These are phyloP conservation scores for Lactarius quietus DNA, from an alignment of 768 basidiomycete genomes.

Conservation along the genomic window DNA sequence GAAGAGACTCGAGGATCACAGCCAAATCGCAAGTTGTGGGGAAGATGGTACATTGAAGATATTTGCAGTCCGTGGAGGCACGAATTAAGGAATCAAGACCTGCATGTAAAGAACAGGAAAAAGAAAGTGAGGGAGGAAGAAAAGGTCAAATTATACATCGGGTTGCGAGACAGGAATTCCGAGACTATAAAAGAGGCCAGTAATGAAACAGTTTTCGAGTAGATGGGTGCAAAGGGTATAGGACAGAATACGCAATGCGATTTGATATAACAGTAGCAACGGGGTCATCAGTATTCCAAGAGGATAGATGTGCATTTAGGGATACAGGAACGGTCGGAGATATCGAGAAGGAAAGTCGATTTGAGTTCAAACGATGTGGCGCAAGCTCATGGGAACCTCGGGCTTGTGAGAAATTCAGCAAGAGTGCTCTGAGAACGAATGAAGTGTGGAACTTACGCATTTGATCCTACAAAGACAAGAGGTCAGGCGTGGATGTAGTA, in stretches of 20 bases:
- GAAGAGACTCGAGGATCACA: constrained; percentile 29
- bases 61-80: constrained; percentile 29
- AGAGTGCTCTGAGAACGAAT: not conserved
- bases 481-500: constrained; percentile 9
- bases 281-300: constrained; percentile 21
- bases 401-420: constrained; percentile 49
- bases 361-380: constrained; percentile 73
- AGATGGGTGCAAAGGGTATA: constrained; percentile 64
- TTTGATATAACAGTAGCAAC: constrained; percentile 48
- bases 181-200: constrained; percentile 37
- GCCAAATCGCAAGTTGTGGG: constrained; percentile 78
- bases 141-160: constrained; percentile 57
- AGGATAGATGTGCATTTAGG: constrained; percentile 53
- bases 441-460: constrained; percentile 59
- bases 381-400: constrained; percentile 87
- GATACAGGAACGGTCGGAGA: constrained; percentile 70
- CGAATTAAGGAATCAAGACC: constrained; percentile 29
- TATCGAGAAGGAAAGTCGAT: constrained; percentile 33
- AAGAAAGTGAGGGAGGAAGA: constrained; percentile 40
- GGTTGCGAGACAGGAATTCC: constrained; percentile 44
- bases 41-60: constrained; percentile 91
- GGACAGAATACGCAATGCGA: constrained; percentile 48
- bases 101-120: constrained; percentile 23
- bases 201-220: constrained; percentile 64
- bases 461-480: constrained; percentile 42